phyloP scores from a whole-genome alignment of 108 stramenopile species.

The Cyclostephanos invisitatus region DNA sequence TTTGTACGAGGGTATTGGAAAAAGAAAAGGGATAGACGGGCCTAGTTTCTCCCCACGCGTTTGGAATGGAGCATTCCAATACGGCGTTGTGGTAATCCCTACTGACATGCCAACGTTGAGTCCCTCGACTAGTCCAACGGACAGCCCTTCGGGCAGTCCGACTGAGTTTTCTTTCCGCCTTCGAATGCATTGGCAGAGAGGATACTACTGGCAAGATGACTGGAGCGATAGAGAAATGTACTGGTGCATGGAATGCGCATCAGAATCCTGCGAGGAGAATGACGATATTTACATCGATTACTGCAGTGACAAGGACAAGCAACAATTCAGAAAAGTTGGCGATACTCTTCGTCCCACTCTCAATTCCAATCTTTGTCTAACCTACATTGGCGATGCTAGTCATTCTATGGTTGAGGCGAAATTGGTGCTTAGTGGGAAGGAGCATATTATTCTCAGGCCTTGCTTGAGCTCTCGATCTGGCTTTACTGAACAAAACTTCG shows the following conservation, averaged over 20 bases:
- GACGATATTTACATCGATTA: slow-evolving; percentile 10
- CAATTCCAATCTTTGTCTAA: background rate
- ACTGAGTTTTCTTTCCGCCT: slow-evolving; percentile 27
- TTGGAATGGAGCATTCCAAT: slow-evolving; percentile 21
- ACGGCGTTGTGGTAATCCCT: slow-evolving; percentile 14
- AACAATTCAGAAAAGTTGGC: slow-evolving; percentile 9
- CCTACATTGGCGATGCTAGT: background rate
- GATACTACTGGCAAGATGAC: slow-evolving; percentile 65
- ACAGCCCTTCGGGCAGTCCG: background rate
- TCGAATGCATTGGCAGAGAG: slow-evolving; percentile 54
- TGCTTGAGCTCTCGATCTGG: background rate
- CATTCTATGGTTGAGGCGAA: background rate
- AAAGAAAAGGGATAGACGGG: slow-evolving; percentile 5
- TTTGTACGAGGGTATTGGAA: slow-evolving; percentile 15
- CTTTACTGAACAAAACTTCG: background rate
- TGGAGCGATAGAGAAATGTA: slow-evolving; percentile 36
- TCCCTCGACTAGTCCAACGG: background rate
- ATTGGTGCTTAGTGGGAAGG: slow-evolving; percentile 4
- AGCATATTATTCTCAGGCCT: background rate
- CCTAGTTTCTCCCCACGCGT: slow-evolving; percentile 13
- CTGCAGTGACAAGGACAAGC: background rate
- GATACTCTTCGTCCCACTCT: background rate
- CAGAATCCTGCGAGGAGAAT: background rate
- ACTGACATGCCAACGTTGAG: slow-evolving; percentile 1
- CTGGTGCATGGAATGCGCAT: slow-evolving; percentile 53